Evolutionary conservation across 1,284 basidiomycete genomes (phyloP), one percentile per base, ranked within the genome.

Genomic region (Anthracocystis panici-leucophaei): DNA sequence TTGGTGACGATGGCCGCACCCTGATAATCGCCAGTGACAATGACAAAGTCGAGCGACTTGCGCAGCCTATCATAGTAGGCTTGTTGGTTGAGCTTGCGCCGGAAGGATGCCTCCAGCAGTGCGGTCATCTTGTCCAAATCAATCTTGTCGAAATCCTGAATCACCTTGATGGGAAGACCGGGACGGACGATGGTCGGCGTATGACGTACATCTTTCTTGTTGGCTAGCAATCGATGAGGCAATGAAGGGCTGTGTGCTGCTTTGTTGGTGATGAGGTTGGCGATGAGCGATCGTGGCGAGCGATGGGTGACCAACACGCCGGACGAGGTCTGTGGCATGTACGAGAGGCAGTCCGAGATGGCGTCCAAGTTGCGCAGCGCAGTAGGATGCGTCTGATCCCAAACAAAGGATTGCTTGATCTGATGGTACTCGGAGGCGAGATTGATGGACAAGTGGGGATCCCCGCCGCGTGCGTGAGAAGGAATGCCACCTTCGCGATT

Each of bases 301-400:
- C 95, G 93, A 87, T 99, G 97, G 14, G 94, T 97, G 55, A 98
- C 97, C 89, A 99, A 92, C 72, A 99, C 89, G 14, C 95, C 96
- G 20, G 94, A 96, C 3, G 95, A 94, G 1, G 92, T 90, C 12
- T 92, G 90, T 0, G 97, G 97, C 93, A 99, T 97, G 87, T 94
- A 93, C 1, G 89, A 88, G 40, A 99, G 89, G 85, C 97, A 99
- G 63, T 91, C 92, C 41, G 91, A 90, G 14, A 95, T 92, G 51
- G 98, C 89, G n/a, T 91, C 87, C 12, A 99, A 88, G 86, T 98
- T 98, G 29, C 91, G 88, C 20, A 99, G 89, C 3, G 96, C 91
- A 0, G 94, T 92, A 0, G 95, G 95, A 84, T 96, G 92, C 1
- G 92, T 89, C 29, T 89, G 86, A 27, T 87, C 86, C 97, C 97